A percentile compares a stretch with the other conserved stretches of the same genome.
Evolutionary conservation across 225 moss, liverwort and hornwort species (phyloP).

Genomic region (Pseudisothecium myosuroides): DNA sequence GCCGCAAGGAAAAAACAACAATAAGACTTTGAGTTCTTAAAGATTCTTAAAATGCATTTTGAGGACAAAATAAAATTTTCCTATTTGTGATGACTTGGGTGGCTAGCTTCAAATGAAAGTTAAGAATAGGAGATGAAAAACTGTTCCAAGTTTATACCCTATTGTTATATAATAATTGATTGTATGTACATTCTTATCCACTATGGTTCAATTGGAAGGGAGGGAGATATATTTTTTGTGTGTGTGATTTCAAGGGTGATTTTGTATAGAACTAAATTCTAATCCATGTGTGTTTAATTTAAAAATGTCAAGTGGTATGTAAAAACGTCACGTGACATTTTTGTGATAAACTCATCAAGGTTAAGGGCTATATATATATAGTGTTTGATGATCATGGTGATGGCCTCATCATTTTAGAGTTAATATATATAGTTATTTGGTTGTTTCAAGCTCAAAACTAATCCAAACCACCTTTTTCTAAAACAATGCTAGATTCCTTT

Average conservation of each 20-base stretch:
- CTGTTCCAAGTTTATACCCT: too few species aligned
- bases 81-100: background rate
- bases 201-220: accelerated
- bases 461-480: background rate
- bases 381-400: background rate
- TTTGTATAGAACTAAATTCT: too few species aligned
- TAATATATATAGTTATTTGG: background rate
- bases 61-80: background rate
- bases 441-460: background rate
- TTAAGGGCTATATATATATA: background rate
- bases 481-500: background rate
- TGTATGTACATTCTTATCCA: too few species aligned
- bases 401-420: accelerated
- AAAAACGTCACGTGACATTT: background rate
- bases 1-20: accelerated
- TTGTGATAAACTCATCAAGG: background rate
- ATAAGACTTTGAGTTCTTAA: background rate
- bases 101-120: too few species aligned
- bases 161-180: too few species aligned
- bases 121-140: too few species aligned
- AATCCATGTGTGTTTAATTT: too few species aligned
- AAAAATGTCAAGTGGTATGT: background rate
- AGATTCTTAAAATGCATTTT: too few species aligned
- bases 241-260: too few species aligned
- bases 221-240: too few species aligned